A percentile compares a stretch with the other conserved stretches of the same genome.
phyloP scores from a whole-genome alignment of 306 rosid species.

The Corylus avellana region DNA sequence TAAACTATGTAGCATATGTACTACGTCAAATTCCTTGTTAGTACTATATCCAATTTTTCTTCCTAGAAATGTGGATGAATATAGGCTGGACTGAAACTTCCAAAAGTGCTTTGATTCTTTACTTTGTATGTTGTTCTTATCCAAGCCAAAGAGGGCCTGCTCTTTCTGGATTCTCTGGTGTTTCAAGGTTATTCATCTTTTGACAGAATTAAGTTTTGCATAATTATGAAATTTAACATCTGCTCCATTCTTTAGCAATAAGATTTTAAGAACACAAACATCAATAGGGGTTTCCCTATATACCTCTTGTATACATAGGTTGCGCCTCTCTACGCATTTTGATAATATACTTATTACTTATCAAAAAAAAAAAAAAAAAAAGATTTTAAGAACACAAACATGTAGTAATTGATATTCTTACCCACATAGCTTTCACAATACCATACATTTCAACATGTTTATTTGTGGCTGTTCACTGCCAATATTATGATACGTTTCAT shows the following conservation, averaged over 20 bases:
- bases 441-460: not conserved
- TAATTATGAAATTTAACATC: not conserved
- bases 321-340: too few species aligned
- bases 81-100: not conserved
- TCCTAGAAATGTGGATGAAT: conserved; percentile 9
- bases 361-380: too few species aligned
- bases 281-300: not conserved
- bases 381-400: not conserved
- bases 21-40: not conserved
- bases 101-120: not conserved
- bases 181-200: not conserved
- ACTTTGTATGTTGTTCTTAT: too few species aligned
- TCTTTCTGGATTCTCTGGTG: not conserved
- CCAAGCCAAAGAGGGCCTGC: too few species aligned
- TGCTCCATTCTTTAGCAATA: not conserved
- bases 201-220: not conserved
- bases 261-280: not conserved
- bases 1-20: not conserved
- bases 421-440: not conserved
- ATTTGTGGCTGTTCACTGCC: not conserved
- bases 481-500: not conserved
- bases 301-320: too few species aligned
- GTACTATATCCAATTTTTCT: conserved; percentile 1
- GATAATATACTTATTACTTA: too few species aligned
- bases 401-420: not conserved